phyloP scores from a whole-genome alignment of 176 grass and related monocot genomes.

The Musa troglodytarum region DNA sequence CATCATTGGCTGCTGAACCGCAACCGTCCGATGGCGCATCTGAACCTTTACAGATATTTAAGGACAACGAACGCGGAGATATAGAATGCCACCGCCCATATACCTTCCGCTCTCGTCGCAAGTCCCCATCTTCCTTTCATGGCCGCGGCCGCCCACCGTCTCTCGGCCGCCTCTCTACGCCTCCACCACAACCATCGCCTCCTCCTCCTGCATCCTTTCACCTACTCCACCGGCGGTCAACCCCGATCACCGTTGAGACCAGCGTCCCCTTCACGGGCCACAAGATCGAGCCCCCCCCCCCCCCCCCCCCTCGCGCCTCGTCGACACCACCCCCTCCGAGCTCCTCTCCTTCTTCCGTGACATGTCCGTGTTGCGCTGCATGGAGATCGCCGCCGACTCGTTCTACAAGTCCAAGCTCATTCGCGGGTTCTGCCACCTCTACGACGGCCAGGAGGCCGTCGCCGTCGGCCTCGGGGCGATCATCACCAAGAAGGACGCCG shows the following conservation, averaged over 20 bases:
- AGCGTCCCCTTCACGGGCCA: slow-evolving; percentile 52
- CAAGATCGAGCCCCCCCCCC: slow-evolving; percentile 37
- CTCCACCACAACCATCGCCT: slow-evolving; percentile 25
- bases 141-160: background rate
- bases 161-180: background rate
- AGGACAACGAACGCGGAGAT: too few relatives aligned
- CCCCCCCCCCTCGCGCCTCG: slow-evolving; percentile 24
- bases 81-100: too few relatives aligned
- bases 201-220: slow-evolving; percentile 23
- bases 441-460: slow-evolving; percentile 82
- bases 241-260: slow-evolving; percentile 50
- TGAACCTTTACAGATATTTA: too few relatives aligned
- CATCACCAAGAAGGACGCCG: slow-evolving; percentile 48
- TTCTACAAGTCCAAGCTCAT: slow-evolving; percentile 97
- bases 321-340: slow-evolving; percentile 31
- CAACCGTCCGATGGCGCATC: too few relatives aligned
- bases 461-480: slow-evolving; percentile 64
- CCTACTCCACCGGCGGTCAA: slow-evolving; percentile 27
- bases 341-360: slow-evolving; percentile 47
- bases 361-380: slow-evolving; percentile 67
- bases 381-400: slow-evolving; percentile 81
- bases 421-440: slow-evolving; percentile 93
- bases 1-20: too few relatives aligned
- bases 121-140: background rate
- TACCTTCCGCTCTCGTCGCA: too few relatives aligned